Conservation (phyloP, 2,329 filamentous ascomycete species). For the Hypoxylon sp. region DNA sequence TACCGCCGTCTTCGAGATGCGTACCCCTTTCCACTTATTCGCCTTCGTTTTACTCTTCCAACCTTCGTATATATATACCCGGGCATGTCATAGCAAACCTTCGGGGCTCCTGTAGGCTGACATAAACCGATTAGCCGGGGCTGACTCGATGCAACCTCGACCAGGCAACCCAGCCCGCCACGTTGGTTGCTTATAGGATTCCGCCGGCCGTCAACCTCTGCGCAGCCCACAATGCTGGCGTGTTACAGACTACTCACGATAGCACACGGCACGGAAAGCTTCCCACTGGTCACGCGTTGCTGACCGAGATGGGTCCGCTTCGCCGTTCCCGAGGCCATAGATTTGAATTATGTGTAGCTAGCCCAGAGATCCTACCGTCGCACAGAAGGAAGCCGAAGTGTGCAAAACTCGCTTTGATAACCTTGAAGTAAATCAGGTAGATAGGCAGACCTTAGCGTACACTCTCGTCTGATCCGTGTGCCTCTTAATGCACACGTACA, state of each 20-base stretch:
- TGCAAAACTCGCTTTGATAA: constrained; percentile 5
- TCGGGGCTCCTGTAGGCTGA: constrained; percentile 38
- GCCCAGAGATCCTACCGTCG: constrained; percentile 9
- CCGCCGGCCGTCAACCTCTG: constrained; percentile 35
- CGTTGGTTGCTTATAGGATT: constrained; percentile 36
- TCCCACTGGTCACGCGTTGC: constrained; percentile 31
- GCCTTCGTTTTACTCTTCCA: constrained; percentile 15
- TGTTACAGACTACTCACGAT: constrained; percentile 32
- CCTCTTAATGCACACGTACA: background rate
- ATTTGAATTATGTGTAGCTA: constrained; percentile 11
- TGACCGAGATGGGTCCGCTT: constrained; percentile 42
- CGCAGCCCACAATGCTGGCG: constrained; percentile 32
- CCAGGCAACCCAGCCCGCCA: constrained; percentile 40
- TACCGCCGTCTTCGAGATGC: constrained; percentile 15
- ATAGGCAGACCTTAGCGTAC: background rate
- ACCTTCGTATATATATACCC: constrained; percentile 12
- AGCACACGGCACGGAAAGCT: constrained; percentile 32
- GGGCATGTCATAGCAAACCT: constrained; percentile 20
- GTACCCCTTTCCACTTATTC: constrained; percentile 6
- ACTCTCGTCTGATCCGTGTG: background rate
- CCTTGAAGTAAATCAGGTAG: background rate
- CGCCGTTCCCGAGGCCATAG: constrained; percentile 38
- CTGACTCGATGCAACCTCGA: constrained; percentile 44
- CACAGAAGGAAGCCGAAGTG: constrained; percentile 8
- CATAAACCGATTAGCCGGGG: constrained; percentile 42